Conservation (phyloP, 2,329 filamentous ascomycete genomes). For the Talaromyces atroroseus region DNA sequence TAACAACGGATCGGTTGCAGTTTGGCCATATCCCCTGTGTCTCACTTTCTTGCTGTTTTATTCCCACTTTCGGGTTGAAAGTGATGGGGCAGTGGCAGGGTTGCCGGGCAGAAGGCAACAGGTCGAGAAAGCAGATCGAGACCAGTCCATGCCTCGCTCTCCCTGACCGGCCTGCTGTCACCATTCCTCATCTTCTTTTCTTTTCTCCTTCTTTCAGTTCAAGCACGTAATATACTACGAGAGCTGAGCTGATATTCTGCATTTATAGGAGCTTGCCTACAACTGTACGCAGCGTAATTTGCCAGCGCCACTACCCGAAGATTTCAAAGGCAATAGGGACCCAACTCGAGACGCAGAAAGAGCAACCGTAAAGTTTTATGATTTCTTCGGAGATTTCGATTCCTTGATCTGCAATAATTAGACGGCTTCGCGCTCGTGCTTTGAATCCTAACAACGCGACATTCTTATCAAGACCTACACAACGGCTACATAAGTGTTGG, state of each 20-base stretch:
- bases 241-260: background rate
- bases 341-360: background rate
- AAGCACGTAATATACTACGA: background rate
- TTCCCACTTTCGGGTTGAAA: background rate
- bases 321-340: background rate
- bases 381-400: background rate
- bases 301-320: background rate
- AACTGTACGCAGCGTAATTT: background rate
- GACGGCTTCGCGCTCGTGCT: background rate
- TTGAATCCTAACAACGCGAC: background rate
- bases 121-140: background rate
- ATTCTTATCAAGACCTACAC: background rate
- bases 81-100: background rate
- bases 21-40: background rate
- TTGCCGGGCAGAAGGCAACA: background rate
- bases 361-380: background rate
- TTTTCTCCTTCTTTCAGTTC: background rate
- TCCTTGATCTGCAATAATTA: background rate
- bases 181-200: background rate
- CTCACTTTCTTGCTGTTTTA: background rate
- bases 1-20: background rate
- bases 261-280: background rate
- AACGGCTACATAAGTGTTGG: background rate
- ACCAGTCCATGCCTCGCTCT: background rate
- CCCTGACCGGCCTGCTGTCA: background rate